These are phyloP conservation scores for Aureobasidium musti DNA, from an alignment of 2,329 filamentous ascomycete genomes.

Conservation along the genomic window DNA sequence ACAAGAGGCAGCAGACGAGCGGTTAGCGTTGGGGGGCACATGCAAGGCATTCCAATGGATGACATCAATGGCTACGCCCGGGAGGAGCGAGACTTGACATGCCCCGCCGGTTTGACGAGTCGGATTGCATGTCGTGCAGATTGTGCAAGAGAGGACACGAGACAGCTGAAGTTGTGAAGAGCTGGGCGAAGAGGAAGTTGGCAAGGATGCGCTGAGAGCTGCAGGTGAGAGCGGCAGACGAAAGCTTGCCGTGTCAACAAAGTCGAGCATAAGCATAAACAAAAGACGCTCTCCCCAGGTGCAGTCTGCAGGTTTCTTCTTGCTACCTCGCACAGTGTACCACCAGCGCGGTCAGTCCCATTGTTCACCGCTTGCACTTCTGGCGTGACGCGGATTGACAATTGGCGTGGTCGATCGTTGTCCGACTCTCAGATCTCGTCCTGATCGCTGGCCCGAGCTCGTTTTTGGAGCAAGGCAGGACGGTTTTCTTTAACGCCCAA, in stretches of 20 bases:
- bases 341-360: constrained; percentile 25
- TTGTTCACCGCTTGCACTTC: constrained; percentile 28
- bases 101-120: constrained; percentile 26
- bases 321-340: constrained; percentile 18
- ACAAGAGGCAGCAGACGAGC: constrained; percentile 11
- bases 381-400: constrained; percentile 29
- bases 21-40: constrained; percentile 25
- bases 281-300: constrained; percentile 15
- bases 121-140: constrained; percentile 26
- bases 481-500: constrained; percentile 27
- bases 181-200: background rate
- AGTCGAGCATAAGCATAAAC: constrained; percentile 20
- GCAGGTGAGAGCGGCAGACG: constrained; percentile 21
- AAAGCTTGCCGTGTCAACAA: constrained; percentile 22
- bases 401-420: constrained; percentile 26
- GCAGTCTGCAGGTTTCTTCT: constrained; percentile 13
- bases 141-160: constrained; percentile 21
- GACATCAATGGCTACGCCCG: constrained; percentile 27
- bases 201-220: background rate
- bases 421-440: constrained; percentile 21
- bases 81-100: constrained; percentile 28
- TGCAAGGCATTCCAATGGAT: constrained; percentile 26
- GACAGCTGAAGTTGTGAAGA: constrained; percentile 21
- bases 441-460: constrained; percentile 25
- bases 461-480: constrained; percentile 27